Evolutionary conservation across 768 basidiomycete species (phyloP), one percentile per base, ranked within the genome.

Genomic region (Strobilomyces dryophilus): DNA sequence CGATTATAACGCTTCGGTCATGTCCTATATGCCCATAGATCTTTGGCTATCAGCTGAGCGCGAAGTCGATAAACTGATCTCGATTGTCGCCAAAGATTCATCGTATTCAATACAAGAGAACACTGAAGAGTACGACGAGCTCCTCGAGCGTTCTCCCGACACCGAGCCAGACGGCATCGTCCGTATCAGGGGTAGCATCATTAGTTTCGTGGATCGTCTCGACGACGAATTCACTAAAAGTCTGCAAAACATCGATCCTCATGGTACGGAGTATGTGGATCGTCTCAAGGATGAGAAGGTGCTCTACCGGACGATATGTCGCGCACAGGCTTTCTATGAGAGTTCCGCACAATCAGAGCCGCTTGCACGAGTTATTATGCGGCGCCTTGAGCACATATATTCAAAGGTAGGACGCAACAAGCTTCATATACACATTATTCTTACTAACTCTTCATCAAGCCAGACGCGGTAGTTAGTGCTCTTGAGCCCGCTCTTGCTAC

Each of bases 151-250:
- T 41, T 76, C 81, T 4, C 93, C 95, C 8, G 76, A 79, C 27
- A 74, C 79, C 9, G 87, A 92, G 61, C 76, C 81, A 24, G 80
- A 79, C 57, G 87, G 89, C 11, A 65, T 86, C 42, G 93, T 98
- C 53, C 81, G 84, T 54, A 88, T 99, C 54, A 87, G 95, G 47
- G 97, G 97, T 40, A 95, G 90, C 66, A 83, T 99, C 69, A 95
- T 98, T 71, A 92, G 91, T 66, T 92, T 97, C 61, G 82, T 99
- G 44, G 97, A 99, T 69, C 86, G 95, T 49, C 73, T 99, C 44
- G 97, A 98, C 67, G 97, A 98, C 62, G 97, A 99, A 73, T 99
- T 99, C 69, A 98, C 94, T 41, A 90, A 90, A 66, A 94, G 92
- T 63, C 73, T 99, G 32, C 97, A 98, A 80, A 93, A 98, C 65